phyloP scores from a whole-genome alignment of 345 rosid genomes.

The Mangifera indica region DNA sequence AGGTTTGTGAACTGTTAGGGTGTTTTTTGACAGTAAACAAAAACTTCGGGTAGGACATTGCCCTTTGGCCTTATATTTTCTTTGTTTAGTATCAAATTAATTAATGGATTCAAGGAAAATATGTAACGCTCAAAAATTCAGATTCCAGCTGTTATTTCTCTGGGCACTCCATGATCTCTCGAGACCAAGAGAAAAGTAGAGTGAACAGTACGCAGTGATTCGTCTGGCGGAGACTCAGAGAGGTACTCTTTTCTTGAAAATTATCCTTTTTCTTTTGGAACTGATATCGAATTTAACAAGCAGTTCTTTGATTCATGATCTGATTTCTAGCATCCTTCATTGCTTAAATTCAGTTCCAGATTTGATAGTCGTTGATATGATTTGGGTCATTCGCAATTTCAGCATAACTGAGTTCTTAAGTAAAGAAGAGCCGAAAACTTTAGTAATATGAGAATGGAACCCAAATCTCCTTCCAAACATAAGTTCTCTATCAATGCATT shows the following conservation, averaged over 20 bases:
- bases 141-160: not conserved
- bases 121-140: not conserved
- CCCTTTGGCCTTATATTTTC: too few species aligned
- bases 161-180: conserved; percentile 7
- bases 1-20: too few species aligned
- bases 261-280: not conserved
- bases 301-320: not conserved
- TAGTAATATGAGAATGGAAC: conserved; percentile 36
- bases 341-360: not conserved
- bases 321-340: not conserved
- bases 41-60: too few species aligned
- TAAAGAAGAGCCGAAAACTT: not conserved
- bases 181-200: not conserved
- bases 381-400: not conserved
- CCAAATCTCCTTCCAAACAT: conserved; percentile 52
- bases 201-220: conserved; percentile 4
- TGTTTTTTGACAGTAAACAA: too few species aligned
- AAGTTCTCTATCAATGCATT: conserved; percentile 28
- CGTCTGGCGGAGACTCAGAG: not conserved
- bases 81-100: too few species aligned
- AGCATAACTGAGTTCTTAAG: not conserved
- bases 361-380: not conserved
- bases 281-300: not conserved
- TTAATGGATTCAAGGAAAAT: not conserved
- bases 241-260: not conserved